Base-by-base conservation (phyloP, 257 asterid genomes). In the Ocimum tenuiflorum region DNA sequence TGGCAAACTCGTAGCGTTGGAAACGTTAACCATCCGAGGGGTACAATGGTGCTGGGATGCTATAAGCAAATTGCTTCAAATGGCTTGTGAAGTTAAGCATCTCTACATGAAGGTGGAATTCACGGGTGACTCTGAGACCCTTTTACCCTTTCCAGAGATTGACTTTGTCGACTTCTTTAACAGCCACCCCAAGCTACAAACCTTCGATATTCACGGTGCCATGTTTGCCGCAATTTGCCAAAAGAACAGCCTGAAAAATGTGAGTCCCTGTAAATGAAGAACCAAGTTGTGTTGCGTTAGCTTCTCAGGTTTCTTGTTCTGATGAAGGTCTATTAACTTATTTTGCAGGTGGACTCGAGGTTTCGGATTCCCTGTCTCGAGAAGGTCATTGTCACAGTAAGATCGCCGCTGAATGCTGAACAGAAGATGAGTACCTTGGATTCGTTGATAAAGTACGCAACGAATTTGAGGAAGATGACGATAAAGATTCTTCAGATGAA, bases 141-240 rank as follows among this genome's bases (percentile, higher is more conserved):
- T 86, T 71, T 52, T 79, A 71, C 95, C 97, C 33, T 94, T 94
- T 55, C 99, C 96, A 0, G 96, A 91, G 81, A 75, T 91, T 60
- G 96, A 94, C 69, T 73, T 94, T 36, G 97, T 85, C 5, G 96
- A 91, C 29, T 94, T 94, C 94, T 94, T 94, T 67, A 91, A 94
- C 82, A 77, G 78, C 75, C 99, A 91, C 57, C 91, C 87, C 19
- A 94, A 86, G 88, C 83, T 94, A 47, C 83, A 74, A 54, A 86
- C 82, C 2, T 86, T 94, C 36, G 99, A 88, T 62, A 78, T 91
- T 51, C 97, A 94, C 36, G 99, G 99, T 41, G 99, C 99, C 56
- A 86, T 94, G 95, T 91, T 94, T 74, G 96, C 99, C 54, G 97
- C 97, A 35, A 83, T 94, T 63, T 86, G 96, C 79, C 99, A 94